These are phyloP conservation scores for Aspergillus novoparasiticus DNA, from an alignment of 2,329 filamentous ascomycete genomes.

Conservation along the genomic window DNA sequence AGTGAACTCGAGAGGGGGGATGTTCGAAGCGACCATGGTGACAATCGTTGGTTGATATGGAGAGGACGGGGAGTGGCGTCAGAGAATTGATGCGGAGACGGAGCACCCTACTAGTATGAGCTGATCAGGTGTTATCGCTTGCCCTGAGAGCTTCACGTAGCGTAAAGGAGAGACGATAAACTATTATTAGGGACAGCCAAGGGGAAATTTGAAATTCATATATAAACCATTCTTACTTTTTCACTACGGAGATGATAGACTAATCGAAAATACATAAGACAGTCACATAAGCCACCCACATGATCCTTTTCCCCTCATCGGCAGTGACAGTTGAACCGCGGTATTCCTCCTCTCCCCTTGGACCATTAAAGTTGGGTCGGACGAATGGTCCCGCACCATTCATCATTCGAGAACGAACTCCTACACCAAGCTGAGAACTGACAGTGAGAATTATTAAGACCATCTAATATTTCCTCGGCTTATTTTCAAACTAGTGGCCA, in stretches of 20 bases:
- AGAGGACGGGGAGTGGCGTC: background rate
- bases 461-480: background rate
- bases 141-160: background rate
- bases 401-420: background rate
- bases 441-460: background rate
- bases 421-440: background rate
- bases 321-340: background rate
- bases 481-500: background rate
- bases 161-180: background rate
- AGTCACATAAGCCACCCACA: background rate
- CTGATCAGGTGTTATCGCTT: conserved; percentile 2
- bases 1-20: conserved; percentile 60
- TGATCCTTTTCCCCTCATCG: background rate
- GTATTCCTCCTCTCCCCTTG: background rate
- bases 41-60: background rate
- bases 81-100: background rate
- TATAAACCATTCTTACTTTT: background rate
- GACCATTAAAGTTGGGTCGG: background rate
- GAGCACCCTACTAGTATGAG: background rate
- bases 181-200: background rate
- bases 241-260: background rate
- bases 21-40: conserved; percentile 36
- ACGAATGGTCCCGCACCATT: background rate
- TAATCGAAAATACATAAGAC: background rate
- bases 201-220: background rate